A percentile compares a stretch with the other conserved stretches of the same genome.
Conservation (phyloP, 768 basidiomycete genomes). For the Saitozyma podzolica region DNA sequence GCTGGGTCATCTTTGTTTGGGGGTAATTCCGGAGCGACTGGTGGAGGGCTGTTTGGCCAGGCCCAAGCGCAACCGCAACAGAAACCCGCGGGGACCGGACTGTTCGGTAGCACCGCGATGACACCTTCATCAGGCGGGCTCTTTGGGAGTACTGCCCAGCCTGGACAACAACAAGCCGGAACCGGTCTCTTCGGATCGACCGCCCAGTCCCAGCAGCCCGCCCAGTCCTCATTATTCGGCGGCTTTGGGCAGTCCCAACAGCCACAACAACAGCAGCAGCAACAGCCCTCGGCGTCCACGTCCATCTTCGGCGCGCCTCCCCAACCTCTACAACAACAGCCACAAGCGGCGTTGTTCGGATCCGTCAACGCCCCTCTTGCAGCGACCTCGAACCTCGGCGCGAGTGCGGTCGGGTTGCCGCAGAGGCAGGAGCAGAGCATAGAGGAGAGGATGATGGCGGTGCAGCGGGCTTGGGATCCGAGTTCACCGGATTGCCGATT, state of each 20-base stretch:
- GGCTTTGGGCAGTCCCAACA: constrained; percentile 9
- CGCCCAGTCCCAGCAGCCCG: constrained; percentile 13
- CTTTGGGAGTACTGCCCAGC: constrained; percentile 15
- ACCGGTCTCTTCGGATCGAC: constrained; percentile 34
- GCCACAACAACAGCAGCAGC: constrained; percentile 29
- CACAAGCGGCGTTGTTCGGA: too few relatives aligned
- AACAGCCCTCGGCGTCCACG: constrained; percentile 10
- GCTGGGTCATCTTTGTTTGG: constrained; percentile 5
- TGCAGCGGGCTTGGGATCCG: constrained; percentile 46
- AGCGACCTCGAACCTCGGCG: constrained; percentile 1
- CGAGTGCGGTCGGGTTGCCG: background rate
- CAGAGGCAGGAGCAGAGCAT: constrained; percentile 37
- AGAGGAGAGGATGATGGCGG: constrained; percentile 43
- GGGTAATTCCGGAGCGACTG: constrained; percentile 4
- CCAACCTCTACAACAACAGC: background rate
- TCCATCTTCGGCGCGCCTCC: background rate
- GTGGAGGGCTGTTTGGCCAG: constrained; percentile 20
- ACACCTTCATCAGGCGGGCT: constrained; percentile 8
- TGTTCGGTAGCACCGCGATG: constrained; percentile 1
- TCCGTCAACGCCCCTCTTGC: background rate
- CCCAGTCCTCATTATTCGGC: constrained; percentile 10
- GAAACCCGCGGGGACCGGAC: background rate
- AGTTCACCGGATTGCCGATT: constrained; percentile 43
- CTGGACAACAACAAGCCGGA: constrained; percentile 11
- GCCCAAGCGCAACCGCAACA: constrained; percentile 3